Percentiles rank a stretch among this genome's conserved stretches.
These are phyloP conservation scores for Cladosporium phlei DNA, from an alignment of 2,329 filamentous ascomycete species.

Conservation along the genomic window DNA sequence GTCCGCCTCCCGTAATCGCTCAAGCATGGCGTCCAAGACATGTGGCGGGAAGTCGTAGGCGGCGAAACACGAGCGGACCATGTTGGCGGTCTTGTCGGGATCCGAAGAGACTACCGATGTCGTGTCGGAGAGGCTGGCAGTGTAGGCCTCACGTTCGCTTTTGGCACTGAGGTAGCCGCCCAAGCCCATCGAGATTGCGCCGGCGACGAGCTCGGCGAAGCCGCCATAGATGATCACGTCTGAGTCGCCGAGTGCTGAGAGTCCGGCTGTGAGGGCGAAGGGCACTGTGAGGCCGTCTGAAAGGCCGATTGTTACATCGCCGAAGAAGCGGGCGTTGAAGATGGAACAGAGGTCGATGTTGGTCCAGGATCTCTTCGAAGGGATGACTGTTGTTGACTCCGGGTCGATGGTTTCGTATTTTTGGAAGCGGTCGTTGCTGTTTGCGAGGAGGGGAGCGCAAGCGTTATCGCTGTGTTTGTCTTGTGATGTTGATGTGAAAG, in stretches of 20 bases:
- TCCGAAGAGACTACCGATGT: slow-evolving; percentile 35
- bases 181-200: slow-evolving; percentile 37
- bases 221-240: slow-evolving; percentile 35
- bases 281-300: slow-evolving; percentile 36
- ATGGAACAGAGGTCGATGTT: background rate
- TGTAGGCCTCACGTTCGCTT: slow-evolving; percentile 47
- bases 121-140: slow-evolving; percentile 41
- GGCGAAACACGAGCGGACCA: slow-evolving; percentile 39
- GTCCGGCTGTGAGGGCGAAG: slow-evolving; percentile 34
- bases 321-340: slow-evolving; percentile 5
- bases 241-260: slow-evolving; percentile 33
- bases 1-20: slow-evolving; percentile 3
- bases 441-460: background rate
- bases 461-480: background rate
- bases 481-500: slow-evolving; percentile 1
- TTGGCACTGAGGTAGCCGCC: slow-evolving; percentile 42
- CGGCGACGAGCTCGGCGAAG: slow-evolving; percentile 36
- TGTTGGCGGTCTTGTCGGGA: slow-evolving; percentile 33
- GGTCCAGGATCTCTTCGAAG: background rate
- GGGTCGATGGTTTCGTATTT: slow-evolving; percentile 3
- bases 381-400: background rate
- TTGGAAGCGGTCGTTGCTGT: background rate
- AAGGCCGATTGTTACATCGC: slow-evolving; percentile 11
- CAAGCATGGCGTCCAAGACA: slow-evolving; percentile 15
- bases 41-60: slow-evolving; percentile 37